Evolutionary conservation across 192 early-diverging fungal genomes (phyloP).

Genomic region (Spizellomyces punctatus): DNA sequence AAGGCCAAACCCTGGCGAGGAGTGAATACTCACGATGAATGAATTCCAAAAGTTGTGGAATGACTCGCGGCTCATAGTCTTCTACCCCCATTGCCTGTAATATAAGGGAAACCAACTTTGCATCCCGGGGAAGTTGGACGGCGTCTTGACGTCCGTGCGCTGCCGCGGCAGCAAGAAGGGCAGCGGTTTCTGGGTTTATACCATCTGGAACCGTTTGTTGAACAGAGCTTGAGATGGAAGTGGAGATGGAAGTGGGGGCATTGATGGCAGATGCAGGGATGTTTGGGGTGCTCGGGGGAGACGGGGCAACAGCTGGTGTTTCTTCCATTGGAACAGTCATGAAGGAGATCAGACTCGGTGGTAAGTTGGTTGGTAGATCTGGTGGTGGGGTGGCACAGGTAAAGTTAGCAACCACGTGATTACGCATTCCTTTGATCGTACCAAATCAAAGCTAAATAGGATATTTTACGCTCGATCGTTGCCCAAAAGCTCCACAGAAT

Average conservation of each 20-base stretch:
- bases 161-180: constrained; percentile 15
- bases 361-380: too few species aligned
- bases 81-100: constrained; percentile 81
- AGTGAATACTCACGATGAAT: constrained; percentile 69
- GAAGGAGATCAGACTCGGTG: too few species aligned
- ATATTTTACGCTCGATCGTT: too few species aligned
- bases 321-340: constrained; percentile 12
- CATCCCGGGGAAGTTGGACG: constrained; percentile 49
- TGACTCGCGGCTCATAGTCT: constrained; percentile 89
- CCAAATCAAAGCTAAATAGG: too few species aligned
- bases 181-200: constrained; percentile 20
- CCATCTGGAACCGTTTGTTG: constrained; percentile 5
- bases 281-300: background rate
- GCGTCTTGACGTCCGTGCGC: constrained; percentile 46
- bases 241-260: background rate
- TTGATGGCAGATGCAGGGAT: background rate
- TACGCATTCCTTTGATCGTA: too few species aligned
- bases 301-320: constrained; percentile 1
- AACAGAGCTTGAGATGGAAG: background rate
- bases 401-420: too few species aligned
- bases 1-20: background rate
- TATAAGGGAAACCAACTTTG: constrained; percentile 84
- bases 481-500: too few species aligned
- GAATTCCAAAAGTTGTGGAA: constrained; percentile 92
- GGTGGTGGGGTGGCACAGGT: too few species aligned